These are phyloP conservation scores for Aspergillus hancockii DNA, from an alignment of 495 filamentous ascomycete genomes.

Conservation along the genomic window DNA sequence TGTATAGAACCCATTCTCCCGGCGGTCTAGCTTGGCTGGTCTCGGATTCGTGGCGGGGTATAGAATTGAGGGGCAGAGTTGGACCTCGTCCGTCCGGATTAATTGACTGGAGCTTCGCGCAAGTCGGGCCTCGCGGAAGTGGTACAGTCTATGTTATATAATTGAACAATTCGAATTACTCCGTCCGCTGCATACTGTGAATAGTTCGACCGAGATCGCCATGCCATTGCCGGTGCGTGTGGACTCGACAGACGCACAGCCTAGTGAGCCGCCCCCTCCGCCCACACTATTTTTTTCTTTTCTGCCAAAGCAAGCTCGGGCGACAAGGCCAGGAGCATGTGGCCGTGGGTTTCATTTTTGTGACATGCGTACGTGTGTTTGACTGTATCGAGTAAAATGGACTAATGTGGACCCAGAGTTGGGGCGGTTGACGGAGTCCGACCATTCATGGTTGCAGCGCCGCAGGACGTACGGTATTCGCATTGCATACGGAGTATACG, in stretches of 20 bases:
- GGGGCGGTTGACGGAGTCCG: too few species aligned
- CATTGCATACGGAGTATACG: too few species aligned
- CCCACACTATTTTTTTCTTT: too few species aligned
- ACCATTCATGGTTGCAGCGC: too few species aligned
- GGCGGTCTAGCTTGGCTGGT: slow-evolving; percentile 18
- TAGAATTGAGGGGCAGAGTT: background rate
- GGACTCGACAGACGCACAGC: slow-evolving; percentile 1
- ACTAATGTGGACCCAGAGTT: too few species aligned
- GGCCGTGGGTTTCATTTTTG: too few species aligned
- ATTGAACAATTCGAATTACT: background rate
- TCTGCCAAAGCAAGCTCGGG: too few species aligned
- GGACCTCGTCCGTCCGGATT: background rate
- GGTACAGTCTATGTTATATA: background rate
- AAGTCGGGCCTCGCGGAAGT: background rate
- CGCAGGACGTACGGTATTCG: too few species aligned
- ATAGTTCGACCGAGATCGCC: slow-evolving; percentile 1
- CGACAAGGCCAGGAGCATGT: too few species aligned
- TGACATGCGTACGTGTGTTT: too few species aligned
- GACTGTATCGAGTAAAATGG: too few species aligned
- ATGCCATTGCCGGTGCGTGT: background rate
- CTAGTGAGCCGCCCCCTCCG: background rate
- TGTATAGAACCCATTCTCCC: slow-evolving; percentile 33
- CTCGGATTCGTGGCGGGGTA: slow-evolving; percentile 8
- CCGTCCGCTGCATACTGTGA: background rate
- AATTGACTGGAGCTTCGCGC: slow-evolving; percentile 1